Percentiles rank a stretch among this genome's conserved stretches.
Evolutionary conservation across 768 basidiomycete species (phyloP).

Genomic region (Royoungia palumana): DNA sequence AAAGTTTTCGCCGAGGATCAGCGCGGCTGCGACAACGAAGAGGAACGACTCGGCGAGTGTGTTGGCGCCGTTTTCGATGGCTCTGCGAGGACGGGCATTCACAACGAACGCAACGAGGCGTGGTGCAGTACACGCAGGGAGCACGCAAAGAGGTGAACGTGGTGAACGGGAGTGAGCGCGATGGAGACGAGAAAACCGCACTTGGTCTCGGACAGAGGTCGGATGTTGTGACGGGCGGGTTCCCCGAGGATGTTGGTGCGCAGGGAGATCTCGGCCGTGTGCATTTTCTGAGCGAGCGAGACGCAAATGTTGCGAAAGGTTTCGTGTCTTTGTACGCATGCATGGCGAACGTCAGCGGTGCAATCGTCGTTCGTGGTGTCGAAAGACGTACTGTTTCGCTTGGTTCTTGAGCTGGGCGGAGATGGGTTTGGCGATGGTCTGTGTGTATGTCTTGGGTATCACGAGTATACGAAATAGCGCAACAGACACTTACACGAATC

Average conservation of each 20-base stretch:
- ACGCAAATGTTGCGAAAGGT: constrained; percentile 70
- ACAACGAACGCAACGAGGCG: no score
- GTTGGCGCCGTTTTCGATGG: constrained; percentile 85
- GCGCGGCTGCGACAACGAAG: constrained; percentile 66
- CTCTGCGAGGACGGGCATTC: constrained; percentile 38
- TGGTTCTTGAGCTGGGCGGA: constrained; percentile 64
- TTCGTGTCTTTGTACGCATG: constrained; percentile 50
- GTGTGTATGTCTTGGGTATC: not conserved
- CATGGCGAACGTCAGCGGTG: not conserved
- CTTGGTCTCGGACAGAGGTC: constrained; percentile 76
- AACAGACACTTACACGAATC: constrained; percentile 54
- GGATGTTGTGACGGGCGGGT: constrained; percentile 57
- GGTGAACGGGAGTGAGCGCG: not conserved
- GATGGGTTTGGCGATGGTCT: constrained; percentile 88
- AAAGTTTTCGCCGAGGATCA: constrained; percentile 78
- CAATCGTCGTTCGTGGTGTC: not conserved
- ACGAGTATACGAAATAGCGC: not conserved
- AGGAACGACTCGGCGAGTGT: constrained; percentile 82
- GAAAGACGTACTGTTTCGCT: constrained; percentile 58
- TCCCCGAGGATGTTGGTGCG: constrained; percentile 78
- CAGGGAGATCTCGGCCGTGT: constrained; percentile 67
- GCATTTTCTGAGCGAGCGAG: constrained; percentile 70
- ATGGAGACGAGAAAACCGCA: constrained; percentile 30
- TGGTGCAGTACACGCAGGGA: no score
- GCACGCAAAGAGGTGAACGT: no score